phyloP scores from a whole-genome alignment of 2,329 filamentous ascomycete species.

The Pestalotiopsis sp. region DNA sequence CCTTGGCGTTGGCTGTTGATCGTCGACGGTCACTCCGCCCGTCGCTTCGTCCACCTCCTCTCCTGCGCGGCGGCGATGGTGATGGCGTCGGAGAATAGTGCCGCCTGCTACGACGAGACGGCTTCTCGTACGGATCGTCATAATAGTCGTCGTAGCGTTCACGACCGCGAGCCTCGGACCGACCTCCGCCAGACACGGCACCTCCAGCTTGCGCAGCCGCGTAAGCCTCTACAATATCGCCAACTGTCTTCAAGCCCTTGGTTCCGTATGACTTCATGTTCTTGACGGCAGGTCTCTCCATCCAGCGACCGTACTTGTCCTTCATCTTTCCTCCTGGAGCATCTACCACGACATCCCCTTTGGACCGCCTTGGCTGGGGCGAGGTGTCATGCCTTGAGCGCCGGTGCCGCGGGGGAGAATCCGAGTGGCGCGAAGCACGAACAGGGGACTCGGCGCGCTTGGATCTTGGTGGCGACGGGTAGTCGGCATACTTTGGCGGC shows the following conservation, averaged over 20 bases:
- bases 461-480: constrained; percentile 22
- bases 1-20: constrained; percentile 9
- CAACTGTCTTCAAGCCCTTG: constrained; percentile 27
- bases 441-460: constrained; percentile 23
- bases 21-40: constrained; percentile 10
- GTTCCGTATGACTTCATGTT: constrained; percentile 27
- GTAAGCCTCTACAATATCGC: constrained; percentile 31
- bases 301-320: constrained; percentile 26
- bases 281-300: constrained; percentile 27
- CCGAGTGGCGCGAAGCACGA: constrained; percentile 2
- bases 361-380: background rate
- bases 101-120: constrained; percentile 6
- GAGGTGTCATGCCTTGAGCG: constrained; percentile 4
- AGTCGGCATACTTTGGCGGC: background rate
- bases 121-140: constrained; percentile 10
- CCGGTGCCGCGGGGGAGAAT: background rate
- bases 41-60: constrained; percentile 2
- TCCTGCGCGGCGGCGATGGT: constrained; percentile 14
- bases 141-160: constrained; percentile 17
- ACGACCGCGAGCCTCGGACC: constrained; percentile 22
- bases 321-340: constrained; percentile 36
- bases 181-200: constrained; percentile 13
- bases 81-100: constrained; percentile 16
- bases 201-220: constrained; percentile 25
- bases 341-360: background rate